Evolutionary conservation across 257 asterid species (phyloP), one percentile per base, ranked within the genome.

Genomic region (Apocynum venetum): DNA sequence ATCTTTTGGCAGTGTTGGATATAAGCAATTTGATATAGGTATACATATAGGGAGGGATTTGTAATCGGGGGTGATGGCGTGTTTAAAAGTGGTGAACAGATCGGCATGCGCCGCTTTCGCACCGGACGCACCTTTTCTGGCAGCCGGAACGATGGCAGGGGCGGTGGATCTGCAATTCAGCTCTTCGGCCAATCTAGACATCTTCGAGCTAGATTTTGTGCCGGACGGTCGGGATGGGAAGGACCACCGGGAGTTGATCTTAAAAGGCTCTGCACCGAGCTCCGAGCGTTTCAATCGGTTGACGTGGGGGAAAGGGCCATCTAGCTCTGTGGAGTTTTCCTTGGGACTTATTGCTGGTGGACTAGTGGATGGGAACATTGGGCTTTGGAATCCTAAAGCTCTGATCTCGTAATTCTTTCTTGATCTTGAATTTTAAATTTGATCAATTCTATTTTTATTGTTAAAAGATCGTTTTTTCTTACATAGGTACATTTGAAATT

Each of bases 91-190:
- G 83, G 96, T 88, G 84, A 86, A 87, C 91, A 83, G 98, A 93
- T 95, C 99, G 89, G 99, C 98, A 63, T 85, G 97, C 88, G 87
- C 92, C 84, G 97, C 97, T 82, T 91, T 95, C 85, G 80, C 98
- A 65, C 97, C 99, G 81, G 98, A 89, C 13, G 93, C 90, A 48
- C 85, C 90, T 68, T 93, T 90, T 88, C 72, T 95, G 90, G 98
- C 98, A 8, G 96, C 98, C 67, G 99, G 98, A 66, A 95, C 99
- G 86, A 95, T 93, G 99, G 98, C 99, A 0, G 99, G 99, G 72
- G 99, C 99, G 74, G 99, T 95, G 82, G 99, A 95, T 93, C 89
- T 93, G 85, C 92, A 90, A 68, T 95, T 95, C 87, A 95, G 99
- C 78, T 95, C 99, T 20, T 87, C 96, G 13, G 98, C 99, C 14